Base-by-base conservation (phyloP, 225 moss, liverwort and hornwort genomes). In the Thuidium tamariscinum region DNA sequence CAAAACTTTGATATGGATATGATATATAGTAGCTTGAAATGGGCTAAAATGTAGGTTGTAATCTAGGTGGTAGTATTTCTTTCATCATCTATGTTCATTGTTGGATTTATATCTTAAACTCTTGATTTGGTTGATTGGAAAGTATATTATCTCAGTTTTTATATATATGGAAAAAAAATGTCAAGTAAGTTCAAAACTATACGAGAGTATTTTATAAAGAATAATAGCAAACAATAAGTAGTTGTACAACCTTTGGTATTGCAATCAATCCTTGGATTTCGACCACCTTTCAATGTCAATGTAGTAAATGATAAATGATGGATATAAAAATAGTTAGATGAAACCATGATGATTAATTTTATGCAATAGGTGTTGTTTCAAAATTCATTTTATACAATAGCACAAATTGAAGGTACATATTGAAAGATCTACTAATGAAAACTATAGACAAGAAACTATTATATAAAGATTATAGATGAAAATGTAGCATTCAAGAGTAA, bases 191-290 rank as follows among this genome's bases (percentile, higher is more conserved):
- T 12, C n/a, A 4, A 8, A 0, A 15, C 2, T 1, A 15, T 15
- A 41, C 0, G 5, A 26, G 0, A 26, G 0, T 42, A 42, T 16
- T 71, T 42, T 69, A 5, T 41, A 27, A 42, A 16, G 15, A 27
- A 71, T 27, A 44, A 44, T 16, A 27, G 0, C 2, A 44, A 44
- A 44, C 9, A 16, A 44, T 5, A 27, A n/a, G 2, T 27, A 5
- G 16, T 71, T 72, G 17, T 1, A 72, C 2, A 72, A 46, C 17
- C 17, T 72, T 46, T 29, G 6, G 3, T 0, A 72, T 46, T 46
- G 5, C 2, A 29, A 17, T 72, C 0, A 0, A 29, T 29, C 10
- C 3, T 29, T 8, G 0, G 18, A 0, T 26, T 44, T 46, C 6
- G 2, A 29, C 0, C 0, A 1, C 3, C 3, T 17, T 6, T 46